Evolutionary conservation across 2,329 filamentous ascomycete species (phyloP).

Genomic region (Colletotrichum paranaense): DNA sequence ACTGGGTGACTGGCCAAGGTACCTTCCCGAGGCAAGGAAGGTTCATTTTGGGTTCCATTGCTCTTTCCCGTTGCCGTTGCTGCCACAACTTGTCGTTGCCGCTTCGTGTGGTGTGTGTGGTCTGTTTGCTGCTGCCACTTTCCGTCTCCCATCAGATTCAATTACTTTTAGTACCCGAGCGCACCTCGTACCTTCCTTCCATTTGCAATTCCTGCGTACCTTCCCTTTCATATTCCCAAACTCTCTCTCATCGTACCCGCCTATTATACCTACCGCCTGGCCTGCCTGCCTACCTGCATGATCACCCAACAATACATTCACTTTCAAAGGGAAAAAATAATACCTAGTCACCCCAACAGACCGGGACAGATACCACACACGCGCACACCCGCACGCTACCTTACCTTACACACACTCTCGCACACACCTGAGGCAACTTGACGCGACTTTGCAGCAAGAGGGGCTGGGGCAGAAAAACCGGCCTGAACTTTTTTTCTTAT

Average conservation of each 20-base stretch:
- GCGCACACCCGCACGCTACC: neutral
- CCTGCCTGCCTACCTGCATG: neutral
- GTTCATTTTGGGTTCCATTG: conserved; percentile 1
- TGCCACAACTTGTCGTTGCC: neutral
- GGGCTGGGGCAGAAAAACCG: neutral
- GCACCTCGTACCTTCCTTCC: neutral
- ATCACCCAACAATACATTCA: neutral
- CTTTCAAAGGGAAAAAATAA: neutral
- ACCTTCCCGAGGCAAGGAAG: too few species aligned
- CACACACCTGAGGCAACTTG: conserved; percentile 9
- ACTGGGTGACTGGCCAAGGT: neutral
- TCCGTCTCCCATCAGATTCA: conserved; percentile 11
- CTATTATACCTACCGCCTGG: neutral
- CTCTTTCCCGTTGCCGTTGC: conserved; percentile 1
- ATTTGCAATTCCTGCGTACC: neutral
- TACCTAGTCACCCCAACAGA: neutral
- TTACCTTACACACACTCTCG: neutral
- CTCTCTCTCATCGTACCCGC: neutral
- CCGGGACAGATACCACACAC: neutral
- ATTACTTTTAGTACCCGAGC: neutral
- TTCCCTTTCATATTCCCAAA: neutral
- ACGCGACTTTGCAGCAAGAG: conserved; percentile 20
- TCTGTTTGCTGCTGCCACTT: conserved; percentile 20
- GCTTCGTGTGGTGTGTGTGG: conserved; percentile 1
- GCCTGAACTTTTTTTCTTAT: conserved; percentile 3